A percentile compares a stretch with the other conserved stretches of the same genome.
Conservation (phyloP, 805 yeast species). For the Barnettozyma siamensis region DNA sequence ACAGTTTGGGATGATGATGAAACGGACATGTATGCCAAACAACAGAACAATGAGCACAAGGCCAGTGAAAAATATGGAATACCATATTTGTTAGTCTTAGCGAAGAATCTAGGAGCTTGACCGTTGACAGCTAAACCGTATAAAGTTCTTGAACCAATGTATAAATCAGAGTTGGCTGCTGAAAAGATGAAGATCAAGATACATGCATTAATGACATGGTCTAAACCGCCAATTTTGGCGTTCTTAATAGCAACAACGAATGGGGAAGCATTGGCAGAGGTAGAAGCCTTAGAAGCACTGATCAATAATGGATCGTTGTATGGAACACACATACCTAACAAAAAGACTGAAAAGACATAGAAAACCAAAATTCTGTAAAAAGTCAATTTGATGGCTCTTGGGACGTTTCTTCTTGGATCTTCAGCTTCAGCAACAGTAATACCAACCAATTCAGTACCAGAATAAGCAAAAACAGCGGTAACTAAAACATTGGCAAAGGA, state of each 20-base stretch:
- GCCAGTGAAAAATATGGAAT: conserved; percentile 59
- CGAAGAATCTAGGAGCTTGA: conserved; percentile 64
- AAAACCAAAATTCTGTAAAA: conserved; percentile 64
- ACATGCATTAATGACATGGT: conserved; percentile 72
- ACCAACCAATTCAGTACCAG: conserved; percentile 67
- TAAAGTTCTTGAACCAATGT: conserved; percentile 69
- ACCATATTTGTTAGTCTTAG: conserved; percentile 61
- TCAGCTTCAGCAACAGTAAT: conserved; percentile 70
- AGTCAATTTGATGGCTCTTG: conserved; percentile 65
- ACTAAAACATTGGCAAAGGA: conserved; percentile 59
- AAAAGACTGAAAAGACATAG: conserved; percentile 53
- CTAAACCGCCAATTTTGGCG: conserved; percentile 59
- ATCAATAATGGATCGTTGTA: conserved; percentile 45
- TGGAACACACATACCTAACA: conserved; percentile 66
- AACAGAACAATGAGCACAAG: conserved; percentile 46
- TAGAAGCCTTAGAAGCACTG: conserved; percentile 41
- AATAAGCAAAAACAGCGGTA: conserved; percentile 62
- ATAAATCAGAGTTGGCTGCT: conserved; percentile 75
- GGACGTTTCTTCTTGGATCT: conserved; percentile 62
- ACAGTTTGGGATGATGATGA: conserved; percentile 49
- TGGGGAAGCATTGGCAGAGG: conserved; percentile 72
- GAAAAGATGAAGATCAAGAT: conserved; percentile 73
- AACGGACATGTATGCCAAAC: conserved; percentile 66
- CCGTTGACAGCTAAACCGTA: conserved; percentile 70
- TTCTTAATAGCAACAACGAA: conserved; percentile 75